phyloP scores from a whole-genome alignment of 345 rosid species.

The Diplotaxis tenuifolia region DNA sequence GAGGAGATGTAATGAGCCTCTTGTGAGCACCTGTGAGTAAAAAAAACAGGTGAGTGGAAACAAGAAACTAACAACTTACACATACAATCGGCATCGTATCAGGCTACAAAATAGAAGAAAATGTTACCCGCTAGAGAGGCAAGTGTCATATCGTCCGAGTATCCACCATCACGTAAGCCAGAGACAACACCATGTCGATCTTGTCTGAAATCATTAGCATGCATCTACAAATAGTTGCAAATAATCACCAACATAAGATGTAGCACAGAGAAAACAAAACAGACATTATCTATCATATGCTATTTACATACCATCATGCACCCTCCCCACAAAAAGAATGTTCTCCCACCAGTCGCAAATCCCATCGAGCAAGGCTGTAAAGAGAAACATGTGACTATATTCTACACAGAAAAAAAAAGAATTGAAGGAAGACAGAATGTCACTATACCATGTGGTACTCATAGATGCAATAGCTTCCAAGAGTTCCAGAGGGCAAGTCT shows the following conservation, averaged over 20 bases:
- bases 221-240: constrained; percentile 70
- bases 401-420: neutral
- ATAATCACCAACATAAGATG: constrained; percentile 34
- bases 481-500: constrained; percentile 96
- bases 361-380: constrained; percentile 99
- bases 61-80: constrained; percentile 5
- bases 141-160: constrained; percentile 99
- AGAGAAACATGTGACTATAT: constrained; percentile 10
- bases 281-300: constrained; percentile 26
- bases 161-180: constrained; percentile 96
- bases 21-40: constrained; percentile 80
- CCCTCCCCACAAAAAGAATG: constrained; percentile 99
- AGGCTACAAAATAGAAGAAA: neutral
- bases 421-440: neutral
- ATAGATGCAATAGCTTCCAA: constrained; percentile 97
- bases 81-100: too few relatives aligned
- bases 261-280: constrained; percentile 19
- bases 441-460: constrained; percentile 94
- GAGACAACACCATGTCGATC: constrained; percentile 88
- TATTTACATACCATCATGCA: constrained; percentile 82
- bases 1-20: constrained; percentile 94
- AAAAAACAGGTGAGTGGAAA: neutral
- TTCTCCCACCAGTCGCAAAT: constrained; percentile 97
- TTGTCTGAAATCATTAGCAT: constrained; percentile 95
- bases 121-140: constrained; percentile 88